Conservation (phyloP, 495 filamentous ascomycete species). For the Penicillium daleae region DNA sequence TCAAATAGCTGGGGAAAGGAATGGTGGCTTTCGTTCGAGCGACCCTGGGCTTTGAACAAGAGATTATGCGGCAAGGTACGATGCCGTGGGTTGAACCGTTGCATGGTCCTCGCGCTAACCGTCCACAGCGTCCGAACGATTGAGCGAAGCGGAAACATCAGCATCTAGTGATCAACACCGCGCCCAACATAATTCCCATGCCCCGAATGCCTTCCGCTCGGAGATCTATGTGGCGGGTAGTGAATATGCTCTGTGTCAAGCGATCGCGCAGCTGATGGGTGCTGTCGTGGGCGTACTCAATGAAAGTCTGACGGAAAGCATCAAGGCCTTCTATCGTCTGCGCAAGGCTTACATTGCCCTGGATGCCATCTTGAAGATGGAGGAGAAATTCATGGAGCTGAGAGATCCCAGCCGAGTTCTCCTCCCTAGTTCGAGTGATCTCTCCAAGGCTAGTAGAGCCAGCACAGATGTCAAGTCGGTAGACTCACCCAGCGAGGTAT, state of each 20-base stretch:
- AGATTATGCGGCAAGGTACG: slow-evolving; percentile 83
- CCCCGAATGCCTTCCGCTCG: slow-evolving; percentile 55
- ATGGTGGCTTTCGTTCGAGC: slow-evolving; percentile 84
- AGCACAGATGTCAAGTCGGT: slow-evolving; percentile 18
- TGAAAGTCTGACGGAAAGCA: slow-evolving; percentile 88
- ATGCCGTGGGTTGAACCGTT: slow-evolving; percentile 3
- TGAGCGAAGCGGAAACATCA: slow-evolving; percentile 77
- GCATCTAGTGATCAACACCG: slow-evolving; percentile 79
- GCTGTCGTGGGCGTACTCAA: slow-evolving; percentile 89
- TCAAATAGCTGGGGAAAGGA: slow-evolving; percentile 71
- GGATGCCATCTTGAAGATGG: slow-evolving; percentile 70
- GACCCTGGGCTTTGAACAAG: slow-evolving; percentile 89
- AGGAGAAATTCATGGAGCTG: slow-evolving; percentile 58
- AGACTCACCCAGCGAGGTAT: slow-evolving; percentile 22
- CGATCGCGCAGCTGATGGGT: slow-evolving; percentile 84
- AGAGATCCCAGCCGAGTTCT: slow-evolving; percentile 26
- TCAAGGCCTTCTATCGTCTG: slow-evolving; percentile 91
- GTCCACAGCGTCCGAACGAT: slow-evolving; percentile 63
- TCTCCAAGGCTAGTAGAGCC: slow-evolving; percentile 19
- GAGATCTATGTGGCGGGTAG: slow-evolving; percentile 78
- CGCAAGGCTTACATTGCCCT: slow-evolving; percentile 87
- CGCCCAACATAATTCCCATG: slow-evolving; percentile 58
- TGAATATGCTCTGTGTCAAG: slow-evolving; percentile 79
- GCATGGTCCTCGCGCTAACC: slow-evolving; percentile 19
- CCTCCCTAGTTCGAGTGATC: slow-evolving; percentile 19